phyloP scores from a whole-genome alignment of 225 moss, liverwort and hornwort genomes.

The Takakia lepidozioides region DNA sequence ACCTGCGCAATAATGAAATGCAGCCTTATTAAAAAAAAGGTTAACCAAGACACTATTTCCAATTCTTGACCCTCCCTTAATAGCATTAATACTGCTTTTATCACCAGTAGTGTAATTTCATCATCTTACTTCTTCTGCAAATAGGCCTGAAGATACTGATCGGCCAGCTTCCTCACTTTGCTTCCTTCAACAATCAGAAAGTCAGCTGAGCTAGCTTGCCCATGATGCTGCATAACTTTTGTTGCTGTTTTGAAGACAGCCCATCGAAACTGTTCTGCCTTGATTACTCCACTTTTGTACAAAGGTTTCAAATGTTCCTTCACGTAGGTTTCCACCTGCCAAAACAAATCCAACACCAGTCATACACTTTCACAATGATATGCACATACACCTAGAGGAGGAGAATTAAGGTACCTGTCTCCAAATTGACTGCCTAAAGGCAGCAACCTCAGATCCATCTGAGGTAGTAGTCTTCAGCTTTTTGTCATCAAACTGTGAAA shows the following conservation, averaged over 20 bases:
- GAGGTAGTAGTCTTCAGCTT: constrained; percentile 8
- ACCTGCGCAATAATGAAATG: too few relatives aligned
- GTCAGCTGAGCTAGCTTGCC: constrained; percentile 69
- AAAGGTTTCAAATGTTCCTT: constrained; percentile 90
- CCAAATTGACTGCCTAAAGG: constrained; percentile 32
- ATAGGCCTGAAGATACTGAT: constrained; percentile 86
- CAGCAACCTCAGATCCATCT: constrained; percentile 16
- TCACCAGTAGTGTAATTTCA: too few relatives aligned
- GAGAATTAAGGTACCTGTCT: constrained; percentile 45
- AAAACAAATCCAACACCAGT: neutral
- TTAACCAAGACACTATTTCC: too few relatives aligned
- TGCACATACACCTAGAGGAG: too few relatives aligned
- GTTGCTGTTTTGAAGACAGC: constrained; percentile 80
- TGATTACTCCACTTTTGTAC: constrained; percentile 88
- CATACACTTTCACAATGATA: too few relatives aligned
- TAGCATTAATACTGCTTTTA: too few relatives aligned
- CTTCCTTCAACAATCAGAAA: constrained; percentile 93
- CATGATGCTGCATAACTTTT: constrained; percentile 98
- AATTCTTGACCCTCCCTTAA: too few relatives aligned
- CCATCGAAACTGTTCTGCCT: constrained; percentile 79
- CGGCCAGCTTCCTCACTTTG: constrained; percentile 89
- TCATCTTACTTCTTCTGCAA: constrained; percentile 44
- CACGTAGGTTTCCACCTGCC: constrained; percentile 91
- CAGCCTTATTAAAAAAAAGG: too few relatives aligned
- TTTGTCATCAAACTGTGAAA: constrained; percentile 17